Percentiles rank a stretch among this genome's conserved stretches.
phyloP scores from a whole-genome alignment of 805 yeast species.

The Wickerhamiella dianesei region DNA sequence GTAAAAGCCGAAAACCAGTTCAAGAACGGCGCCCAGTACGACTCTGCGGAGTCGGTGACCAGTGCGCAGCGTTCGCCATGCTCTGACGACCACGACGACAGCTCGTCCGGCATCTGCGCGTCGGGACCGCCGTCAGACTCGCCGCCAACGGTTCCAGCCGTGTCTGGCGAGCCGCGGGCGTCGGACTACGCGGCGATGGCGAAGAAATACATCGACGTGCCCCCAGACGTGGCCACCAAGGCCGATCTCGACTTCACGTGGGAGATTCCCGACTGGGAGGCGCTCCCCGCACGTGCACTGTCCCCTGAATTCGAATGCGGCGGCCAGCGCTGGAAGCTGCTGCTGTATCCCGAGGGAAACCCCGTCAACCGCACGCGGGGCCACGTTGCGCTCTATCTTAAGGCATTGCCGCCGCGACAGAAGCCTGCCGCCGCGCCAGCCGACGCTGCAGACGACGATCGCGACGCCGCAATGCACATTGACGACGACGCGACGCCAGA shows the following conservation, averaged over 20 bases:
- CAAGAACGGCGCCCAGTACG: background rate
- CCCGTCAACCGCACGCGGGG: conserved; percentile 28
- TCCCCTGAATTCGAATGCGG: conserved; percentile 23
- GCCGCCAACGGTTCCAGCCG: background rate
- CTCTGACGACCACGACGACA: background rate
- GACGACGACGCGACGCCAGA: background rate
- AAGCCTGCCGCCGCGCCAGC: too few relatives aligned
- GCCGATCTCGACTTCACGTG: conserved; percentile 22
- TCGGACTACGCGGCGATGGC: background rate
- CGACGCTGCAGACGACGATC: background rate
- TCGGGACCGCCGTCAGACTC: too few relatives aligned
- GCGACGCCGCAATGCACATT: conserved; percentile 15
- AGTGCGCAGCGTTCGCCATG: background rate
- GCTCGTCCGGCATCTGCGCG: too few relatives aligned
- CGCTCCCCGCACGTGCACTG: conserved; percentile 24
- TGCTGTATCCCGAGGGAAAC: conserved; percentile 70
- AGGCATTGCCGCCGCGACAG: conserved; percentile 33
- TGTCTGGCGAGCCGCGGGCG: background rate
- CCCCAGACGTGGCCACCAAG: conserved; percentile 14
- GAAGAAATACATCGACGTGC: background rate
- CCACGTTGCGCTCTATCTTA: conserved; percentile 62
- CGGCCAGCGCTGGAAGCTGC: conserved; percentile 33
- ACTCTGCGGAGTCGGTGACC: background rate
- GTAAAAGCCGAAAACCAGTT: background rate
- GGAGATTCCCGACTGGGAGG: conserved; percentile 28